Evolutionary conservation across 768 basidiomycete genomes (phyloP).

Genomic region (Pholiota molesta): DNA sequence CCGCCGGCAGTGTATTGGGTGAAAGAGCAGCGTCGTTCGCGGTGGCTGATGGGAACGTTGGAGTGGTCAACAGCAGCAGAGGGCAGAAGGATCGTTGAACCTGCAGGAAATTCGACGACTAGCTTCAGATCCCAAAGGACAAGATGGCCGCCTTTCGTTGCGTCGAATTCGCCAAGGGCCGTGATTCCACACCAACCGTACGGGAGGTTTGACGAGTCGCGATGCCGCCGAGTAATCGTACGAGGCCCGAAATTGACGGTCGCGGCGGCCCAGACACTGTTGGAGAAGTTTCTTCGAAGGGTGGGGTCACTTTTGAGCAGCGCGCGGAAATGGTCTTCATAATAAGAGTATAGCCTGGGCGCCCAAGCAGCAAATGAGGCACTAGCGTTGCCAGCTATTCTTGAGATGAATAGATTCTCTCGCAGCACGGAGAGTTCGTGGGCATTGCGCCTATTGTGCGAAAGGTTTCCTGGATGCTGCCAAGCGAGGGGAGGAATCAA

Average conservation of each 20-base stretch:
- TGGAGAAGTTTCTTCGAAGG: background rate
- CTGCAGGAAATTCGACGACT: conserved; percentile 3
- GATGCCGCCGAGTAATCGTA: background rate
- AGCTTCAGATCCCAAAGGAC: conserved; percentile 1
- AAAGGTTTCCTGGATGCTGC: background rate
- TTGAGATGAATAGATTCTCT: background rate
- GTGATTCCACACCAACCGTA: background rate
- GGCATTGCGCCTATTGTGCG: background rate
- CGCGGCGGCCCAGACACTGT: background rate
- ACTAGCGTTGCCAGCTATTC: background rate
- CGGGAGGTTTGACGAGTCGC: background rate
- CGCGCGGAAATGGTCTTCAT: background rate
- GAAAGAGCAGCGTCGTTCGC: conserved; percentile 9
- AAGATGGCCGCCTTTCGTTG: background rate
- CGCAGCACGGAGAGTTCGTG: background rate
- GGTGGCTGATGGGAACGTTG: background rate
- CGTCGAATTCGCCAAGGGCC: conserved; percentile 3
- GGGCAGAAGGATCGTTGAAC: conserved; percentile 9
- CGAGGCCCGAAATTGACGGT: background rate
- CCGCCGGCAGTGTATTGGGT: conserved; percentile 11
- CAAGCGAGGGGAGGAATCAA: no score
- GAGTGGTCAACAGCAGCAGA: conserved; percentile 12
- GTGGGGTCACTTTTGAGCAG: background rate
- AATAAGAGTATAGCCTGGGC: background rate
- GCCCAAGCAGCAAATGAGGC: conserved; percentile 1